These are phyloP conservation scores for Lepidium aucheri DNA, from an alignment of 345 rosid species.

Conservation along the genomic window DNA sequence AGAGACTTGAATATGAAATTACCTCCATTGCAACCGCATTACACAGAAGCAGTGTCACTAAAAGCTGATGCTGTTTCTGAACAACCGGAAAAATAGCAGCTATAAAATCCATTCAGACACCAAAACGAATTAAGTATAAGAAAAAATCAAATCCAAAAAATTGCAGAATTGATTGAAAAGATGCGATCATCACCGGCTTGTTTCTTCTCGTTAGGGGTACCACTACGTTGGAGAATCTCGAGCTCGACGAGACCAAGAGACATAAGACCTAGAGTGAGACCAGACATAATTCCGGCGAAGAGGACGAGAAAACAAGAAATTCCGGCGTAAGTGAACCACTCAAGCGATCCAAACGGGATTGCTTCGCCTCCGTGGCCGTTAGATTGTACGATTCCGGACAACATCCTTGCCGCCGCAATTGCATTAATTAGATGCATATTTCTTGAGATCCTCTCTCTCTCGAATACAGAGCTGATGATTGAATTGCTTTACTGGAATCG, in stretches of 20 bases:
- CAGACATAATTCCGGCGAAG: constrained; percentile 97
- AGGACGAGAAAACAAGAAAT: constrained; percentile 74
- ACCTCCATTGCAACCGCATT: constrained; percentile 98
- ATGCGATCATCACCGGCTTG: constrained; percentile 57
- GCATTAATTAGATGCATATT: constrained; percentile 56
- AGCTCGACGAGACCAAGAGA: constrained; percentile 96
- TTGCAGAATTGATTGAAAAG: background rate
- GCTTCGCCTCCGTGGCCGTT: constrained; percentile 26
- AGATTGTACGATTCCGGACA: constrained; percentile 32
- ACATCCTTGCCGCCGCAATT: constrained; percentile 51
- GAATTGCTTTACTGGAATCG: background rate
- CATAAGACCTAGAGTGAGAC: constrained; percentile 93
- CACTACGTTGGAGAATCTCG: constrained; percentile 93
- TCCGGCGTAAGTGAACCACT: constrained; percentile 62
- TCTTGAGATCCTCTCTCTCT: background rate
- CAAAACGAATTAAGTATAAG: too few species aligned
- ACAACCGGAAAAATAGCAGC: constrained; percentile 86
- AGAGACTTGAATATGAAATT: background rate
- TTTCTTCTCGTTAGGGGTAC: constrained; percentile 70
- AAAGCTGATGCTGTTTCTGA: constrained; percentile 92
- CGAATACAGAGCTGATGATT: background rate
- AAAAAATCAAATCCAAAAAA: background rate
- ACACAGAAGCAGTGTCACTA: constrained; percentile 81
- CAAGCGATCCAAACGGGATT: constrained; percentile 51
- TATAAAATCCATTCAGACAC: background rate